Evolutionary conservation across 2,329 filamentous ascomycete genomes (phyloP), one percentile per base, ranked within the genome.

Genomic region (Furcasterigmium sp.): DNA sequence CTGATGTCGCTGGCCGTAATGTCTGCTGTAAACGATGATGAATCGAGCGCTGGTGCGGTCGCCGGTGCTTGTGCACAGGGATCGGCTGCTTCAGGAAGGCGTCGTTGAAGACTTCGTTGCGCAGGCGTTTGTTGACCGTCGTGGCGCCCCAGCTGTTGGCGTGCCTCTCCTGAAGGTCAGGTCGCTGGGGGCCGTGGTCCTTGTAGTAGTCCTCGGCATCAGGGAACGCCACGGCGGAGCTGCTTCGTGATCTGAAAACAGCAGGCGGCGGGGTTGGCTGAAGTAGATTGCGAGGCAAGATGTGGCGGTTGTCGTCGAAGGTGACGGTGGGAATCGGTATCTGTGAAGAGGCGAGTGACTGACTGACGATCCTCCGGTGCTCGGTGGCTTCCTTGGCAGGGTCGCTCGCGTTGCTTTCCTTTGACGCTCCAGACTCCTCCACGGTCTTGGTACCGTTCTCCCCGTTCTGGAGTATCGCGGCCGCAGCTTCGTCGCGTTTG

Each of bases 241-340:
- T 53, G 43, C 62, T 67, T 37, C 63, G 46, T 51, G 72, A 53
- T 43, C 67, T 23, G 44, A 35, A 35, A 52, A 49, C 19, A 46
- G 7, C 58, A 5, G 59, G 55, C 8, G 63, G 58, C 4, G 64
- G 57, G 23, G 81, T 72, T 15, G 83, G 73, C 42, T 82, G 80
- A 39, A 96, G 84, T 21, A 96, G 74, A 55, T 87, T 87, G 37
- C 88, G 82, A 2, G 91, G 91, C 34, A 96, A 82, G 46, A 97
- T 95, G 58, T 97, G 91, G 51, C 85, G 81, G 59, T 97, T 97
- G 60, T 96, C 91, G 56, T 91, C 87, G 48, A 96, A 89, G 0
- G 93, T 89, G 37, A 97, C 91, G 32, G 93, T 91, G 2, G 91
- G 91, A 23, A 95, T 80, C 18, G 85, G 78, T 26, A 80, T 76